phyloP scores from a whole-genome alignment of 768 basidiomycete genomes.

The Rhizopogon rudus region DNA sequence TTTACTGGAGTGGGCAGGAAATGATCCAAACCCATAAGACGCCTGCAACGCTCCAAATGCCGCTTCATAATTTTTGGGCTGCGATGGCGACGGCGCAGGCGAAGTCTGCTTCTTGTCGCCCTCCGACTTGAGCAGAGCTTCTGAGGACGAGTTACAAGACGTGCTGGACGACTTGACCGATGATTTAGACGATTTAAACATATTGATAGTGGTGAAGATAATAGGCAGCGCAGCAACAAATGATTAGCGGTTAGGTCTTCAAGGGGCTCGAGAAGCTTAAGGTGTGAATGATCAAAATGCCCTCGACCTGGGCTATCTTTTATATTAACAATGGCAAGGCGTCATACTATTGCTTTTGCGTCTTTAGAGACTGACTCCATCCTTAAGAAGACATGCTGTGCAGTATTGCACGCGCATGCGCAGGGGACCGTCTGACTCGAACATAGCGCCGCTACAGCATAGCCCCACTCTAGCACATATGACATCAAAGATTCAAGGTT shows the following conservation, averaged over 20 bases:
- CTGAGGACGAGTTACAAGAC: background rate
- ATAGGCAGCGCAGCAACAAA: background rate
- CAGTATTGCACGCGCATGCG: no score
- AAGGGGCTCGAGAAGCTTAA: background rate
- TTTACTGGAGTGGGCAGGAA: background rate
- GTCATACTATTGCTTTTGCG: no score
- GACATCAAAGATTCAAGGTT: no score
- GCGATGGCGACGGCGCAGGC: background rate
- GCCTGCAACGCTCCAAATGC: slow-evolving; percentile 1
- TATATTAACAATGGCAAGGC: no score
- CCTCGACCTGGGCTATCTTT: no score
- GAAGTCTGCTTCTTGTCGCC: background rate
- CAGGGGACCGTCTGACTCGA: no score
- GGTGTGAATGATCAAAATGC: background rate
- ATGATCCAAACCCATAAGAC: slow-evolving; percentile 1
- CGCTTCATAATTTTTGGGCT: slow-evolving; percentile 2
- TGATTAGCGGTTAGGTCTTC: background rate
- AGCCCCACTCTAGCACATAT: no score
- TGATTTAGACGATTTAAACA: background rate
- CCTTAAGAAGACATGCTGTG: no score
- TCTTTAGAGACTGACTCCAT: no score
- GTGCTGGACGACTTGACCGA: background rate
- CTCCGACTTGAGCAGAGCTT: background rate
- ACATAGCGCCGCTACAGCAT: no score
- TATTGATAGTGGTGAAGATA: background rate